A percentile compares a stretch with the other conserved stretches of the same genome.
Conservation (phyloP, 2,329 filamentous ascomycete genomes). For the Aspergillus fischeri region DNA sequence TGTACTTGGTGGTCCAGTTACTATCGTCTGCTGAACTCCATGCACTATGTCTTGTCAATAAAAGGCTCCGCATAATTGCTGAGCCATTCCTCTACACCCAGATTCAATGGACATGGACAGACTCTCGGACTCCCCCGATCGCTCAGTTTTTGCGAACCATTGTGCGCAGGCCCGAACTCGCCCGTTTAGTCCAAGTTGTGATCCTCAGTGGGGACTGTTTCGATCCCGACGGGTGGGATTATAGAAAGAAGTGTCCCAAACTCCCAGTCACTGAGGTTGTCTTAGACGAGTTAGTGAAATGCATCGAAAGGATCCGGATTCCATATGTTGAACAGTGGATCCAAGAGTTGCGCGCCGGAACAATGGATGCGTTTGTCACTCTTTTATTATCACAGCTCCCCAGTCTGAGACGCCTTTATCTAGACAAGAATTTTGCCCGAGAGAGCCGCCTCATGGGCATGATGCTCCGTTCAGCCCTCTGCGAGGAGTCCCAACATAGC, state of each 20-base stretch:
- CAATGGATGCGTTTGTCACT: conserved; percentile 3
- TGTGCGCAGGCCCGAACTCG: conserved; percentile 14
- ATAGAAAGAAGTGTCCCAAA: background rate
- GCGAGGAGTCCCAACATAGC: background rate
- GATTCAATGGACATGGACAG: conserved; percentile 13
- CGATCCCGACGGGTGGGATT: rapidly evolving
- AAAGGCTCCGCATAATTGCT: conserved; percentile 6
- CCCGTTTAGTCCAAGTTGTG: conserved; percentile 9
- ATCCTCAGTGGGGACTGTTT: conserved; percentile 5
- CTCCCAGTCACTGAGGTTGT: conserved; percentile 2
- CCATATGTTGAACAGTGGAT: conserved; percentile 1
- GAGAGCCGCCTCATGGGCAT: conserved; percentile 9
- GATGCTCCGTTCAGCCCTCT: conserved; percentile 12
- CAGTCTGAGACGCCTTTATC: conserved; percentile 12
- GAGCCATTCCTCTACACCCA: conserved; percentile 18
- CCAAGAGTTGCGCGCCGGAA: conserved; percentile 1
- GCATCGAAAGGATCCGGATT: background rate
- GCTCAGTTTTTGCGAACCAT: conserved; percentile 13
- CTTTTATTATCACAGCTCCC: conserved; percentile 16
- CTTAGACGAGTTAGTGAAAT: conserved; percentile 4
- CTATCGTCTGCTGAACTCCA: conserved; percentile 12
- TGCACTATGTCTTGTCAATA: conserved; percentile 12
- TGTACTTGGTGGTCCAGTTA: conserved; percentile 11
- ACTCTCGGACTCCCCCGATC: conserved; percentile 9
- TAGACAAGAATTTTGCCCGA: conserved; percentile 7